Evolutionary conservation across 306 rosid species (phyloP).

Genomic region (Canavalia ensiformis): DNA sequence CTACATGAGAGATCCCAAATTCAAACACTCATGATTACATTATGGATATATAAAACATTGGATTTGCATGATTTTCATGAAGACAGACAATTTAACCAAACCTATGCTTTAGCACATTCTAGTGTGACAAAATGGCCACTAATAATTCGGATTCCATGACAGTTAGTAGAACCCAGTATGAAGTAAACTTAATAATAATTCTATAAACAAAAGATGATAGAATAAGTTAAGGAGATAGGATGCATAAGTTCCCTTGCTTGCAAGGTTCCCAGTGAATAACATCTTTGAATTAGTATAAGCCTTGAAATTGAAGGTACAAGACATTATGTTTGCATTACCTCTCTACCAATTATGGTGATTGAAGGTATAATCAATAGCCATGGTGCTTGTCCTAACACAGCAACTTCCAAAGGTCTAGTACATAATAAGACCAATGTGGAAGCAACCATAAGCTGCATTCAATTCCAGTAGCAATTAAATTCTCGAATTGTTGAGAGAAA

Average conservation of each 20-base stretch:
- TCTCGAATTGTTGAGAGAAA: conserved; percentile 10
- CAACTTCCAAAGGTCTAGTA: conserved; percentile 77
- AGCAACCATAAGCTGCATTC: conserved; percentile 96
- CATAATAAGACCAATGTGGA: conserved; percentile 89
- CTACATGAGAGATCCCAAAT: conserved; percentile 3
- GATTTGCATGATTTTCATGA: conserved; percentile 15
- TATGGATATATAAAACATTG: conserved; percentile 13
- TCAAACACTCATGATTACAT: neutral
- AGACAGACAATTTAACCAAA: conserved; percentile 18
- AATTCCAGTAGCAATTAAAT: conserved; percentile 45
- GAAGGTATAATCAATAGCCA: conserved; percentile 90
- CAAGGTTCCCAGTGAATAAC: neutral
- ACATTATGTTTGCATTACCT: conserved; percentile 64
- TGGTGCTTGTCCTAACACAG: conserved; percentile 64
- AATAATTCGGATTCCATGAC: conserved; percentile 28
- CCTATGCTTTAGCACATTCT: neutral
- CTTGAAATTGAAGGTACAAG: conserved; percentile 6
- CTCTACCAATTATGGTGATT: conserved; percentile 89
- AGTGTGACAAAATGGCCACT: conserved; percentile 12
- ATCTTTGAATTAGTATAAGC: neutral
- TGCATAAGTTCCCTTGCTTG: conserved; percentile 22
- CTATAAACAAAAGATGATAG: conserved; percentile 20
- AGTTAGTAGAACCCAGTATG: conserved; percentile 1
- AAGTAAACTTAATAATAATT: conserved; percentile 11
- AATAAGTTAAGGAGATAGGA: conserved; percentile 4